phyloP scores from a whole-genome alignment of 192 early-diverging fungal species.

The Backusella parvicylindrica region DNA sequence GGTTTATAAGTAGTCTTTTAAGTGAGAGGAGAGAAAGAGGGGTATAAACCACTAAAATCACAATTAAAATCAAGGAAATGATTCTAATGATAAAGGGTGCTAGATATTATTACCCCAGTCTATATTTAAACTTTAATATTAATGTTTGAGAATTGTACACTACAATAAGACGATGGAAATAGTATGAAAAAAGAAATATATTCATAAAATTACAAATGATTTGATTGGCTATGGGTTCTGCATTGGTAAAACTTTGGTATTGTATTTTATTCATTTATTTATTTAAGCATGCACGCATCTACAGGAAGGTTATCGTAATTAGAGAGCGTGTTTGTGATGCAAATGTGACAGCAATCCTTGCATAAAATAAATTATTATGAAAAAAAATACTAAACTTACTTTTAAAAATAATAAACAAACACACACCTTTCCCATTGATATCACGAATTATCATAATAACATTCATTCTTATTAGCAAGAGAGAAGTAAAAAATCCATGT shows the following conservation, averaged over 20 bases:
- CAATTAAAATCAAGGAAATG: neutral
- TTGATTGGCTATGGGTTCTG: neutral
- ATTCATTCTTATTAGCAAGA: neutral
- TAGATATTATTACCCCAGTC: neutral
- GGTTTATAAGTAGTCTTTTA: neutral
- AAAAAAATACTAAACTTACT: neutral
- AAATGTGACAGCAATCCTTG: neutral
- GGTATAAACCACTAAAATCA: neutral
- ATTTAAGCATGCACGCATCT: neutral
- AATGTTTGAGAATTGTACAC: no score
- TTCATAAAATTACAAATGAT: neutral
- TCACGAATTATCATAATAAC: neutral
- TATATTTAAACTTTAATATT: neutral
- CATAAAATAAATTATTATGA: neutral
- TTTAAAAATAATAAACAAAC: no score
- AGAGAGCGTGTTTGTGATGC: neutral
- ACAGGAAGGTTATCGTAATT: neutral
- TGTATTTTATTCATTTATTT: neutral
- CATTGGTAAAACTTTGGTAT: neutral
- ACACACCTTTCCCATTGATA: neutral
- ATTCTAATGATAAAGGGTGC: neutral
- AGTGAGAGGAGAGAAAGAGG: neutral
- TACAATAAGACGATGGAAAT: neutral
- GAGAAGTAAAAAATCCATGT: neutral
- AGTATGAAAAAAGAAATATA: neutral